Evolutionary conservation across 2,329 filamentous ascomycete genomes (phyloP), one percentile per base, ranked within the genome.

Genomic region (Aspergillus japonicus): DNA sequence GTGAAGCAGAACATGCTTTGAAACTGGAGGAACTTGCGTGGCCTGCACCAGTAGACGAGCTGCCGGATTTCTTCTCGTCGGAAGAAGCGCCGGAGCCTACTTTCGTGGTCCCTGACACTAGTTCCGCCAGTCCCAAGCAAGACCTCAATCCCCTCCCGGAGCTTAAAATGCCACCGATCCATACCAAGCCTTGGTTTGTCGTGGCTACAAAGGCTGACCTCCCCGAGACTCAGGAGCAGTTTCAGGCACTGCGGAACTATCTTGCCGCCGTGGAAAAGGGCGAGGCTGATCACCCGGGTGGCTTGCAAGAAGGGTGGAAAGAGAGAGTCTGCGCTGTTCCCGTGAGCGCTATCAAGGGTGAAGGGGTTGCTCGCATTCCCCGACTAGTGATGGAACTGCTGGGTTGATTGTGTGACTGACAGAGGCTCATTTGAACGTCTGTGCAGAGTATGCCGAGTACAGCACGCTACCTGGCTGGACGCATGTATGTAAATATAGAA

Each of bases 161-260:
- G 24, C 74, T 84, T 35, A 75, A 76, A 24, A 77, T 84, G 11
- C 82, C 90, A n/a, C 86, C 89, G 47, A 96, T 98, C 65, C 90
- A 90, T n/a, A 86, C 85, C 35, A 99, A 99, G 78, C 93, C 95
- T 0, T 99, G 95, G 95, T 95, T 96, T 69, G 93, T 97, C 5
- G 87, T 97, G 48, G 94, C 91, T 1, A 97, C 93, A 21, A 98
- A 98, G 77, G 93, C 91, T 0, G 94, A 98, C 73, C 74, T 96
- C 57, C 85, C 88, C 3, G 84, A 84, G 3, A 96, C 95, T 2
- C 85, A 92, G 73, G 84, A 87, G 24, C 96, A 95, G 71, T 99
- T 91, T 73, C 77, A 75, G 39, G 76, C 79, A 54, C 78, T 99
- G 66, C 87, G 87, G 65, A 77, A 78, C 8, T 96, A 97, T 75